Evolutionary conservation across 2,329 filamentous ascomycete genomes (phyloP), one percentile per base, ranked within the genome.

Genomic region (Botryotinia convoluta): DNA sequence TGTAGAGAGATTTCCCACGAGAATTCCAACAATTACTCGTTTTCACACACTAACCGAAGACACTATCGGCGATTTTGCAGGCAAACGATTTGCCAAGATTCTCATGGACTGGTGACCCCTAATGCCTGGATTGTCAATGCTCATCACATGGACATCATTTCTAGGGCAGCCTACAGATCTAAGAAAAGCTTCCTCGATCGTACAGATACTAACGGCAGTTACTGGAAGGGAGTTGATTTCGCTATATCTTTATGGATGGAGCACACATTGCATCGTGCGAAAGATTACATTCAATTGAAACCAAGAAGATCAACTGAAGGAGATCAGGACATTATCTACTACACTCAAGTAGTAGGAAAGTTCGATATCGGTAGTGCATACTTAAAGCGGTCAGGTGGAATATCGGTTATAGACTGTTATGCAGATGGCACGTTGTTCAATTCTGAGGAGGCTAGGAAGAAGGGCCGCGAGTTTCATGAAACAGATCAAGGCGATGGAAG

Each of bases 91-190:
- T 10, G 3, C 8, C 45, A 26, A 48, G 3, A 48, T 12, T 12
- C 3, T 26, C 8, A 48, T 26, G 45, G 45, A 26, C 20, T 48
- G 45, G 8, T 1, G 1, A 10, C 45, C 9, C 45, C 9, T 26
- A 4, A 26, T 48, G 20, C 45, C 45, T 48, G 45, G 8, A 48
- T 48, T 48, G 20, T 1, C 45, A 12, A 48, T 26, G 1, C 22
- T 48, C 3, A 26, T 4, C 0, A 48, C 45, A 48, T 26, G 45
- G 3, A 48, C 4, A 4, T 10, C 2, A 48, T 48, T 4, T 22
- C 4, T 4, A 32, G 0, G 10, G 8, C 54, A 59, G 29, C 54
- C 18, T 4, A 35, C 3, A 9, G 1, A 35, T 2, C 3, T 1
- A 59, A 35, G 7, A 1, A 32, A 59, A 59, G 16, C 16, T 35